phyloP scores from a whole-genome alignment of 805 yeast genomes.

The Yarrowia sp. region DNA sequence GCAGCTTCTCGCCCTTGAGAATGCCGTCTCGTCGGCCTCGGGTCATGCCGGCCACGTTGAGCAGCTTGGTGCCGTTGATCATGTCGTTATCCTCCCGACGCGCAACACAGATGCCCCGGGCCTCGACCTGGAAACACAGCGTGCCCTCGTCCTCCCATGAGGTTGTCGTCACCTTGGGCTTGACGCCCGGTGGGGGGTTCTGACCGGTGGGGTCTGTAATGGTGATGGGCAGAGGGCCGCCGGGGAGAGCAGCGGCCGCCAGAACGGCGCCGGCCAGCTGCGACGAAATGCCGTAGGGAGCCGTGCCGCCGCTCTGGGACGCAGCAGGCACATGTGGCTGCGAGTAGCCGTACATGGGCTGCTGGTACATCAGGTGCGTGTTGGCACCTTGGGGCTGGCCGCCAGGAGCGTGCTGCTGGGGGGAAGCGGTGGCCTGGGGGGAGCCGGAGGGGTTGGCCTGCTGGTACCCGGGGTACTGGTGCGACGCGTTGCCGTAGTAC shows the following conservation, averaged over 20 bases:
- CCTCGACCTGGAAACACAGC: conserved; percentile 83
- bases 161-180: conserved; percentile 77
- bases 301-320: conserved; percentile 22
- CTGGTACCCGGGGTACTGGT: conserved; percentile 37
- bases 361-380: conserved; percentile 38
- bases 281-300: conserved; percentile 37
- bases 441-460: conserved; percentile 34
- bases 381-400: conserved; percentile 28
- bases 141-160: conserved; percentile 92
- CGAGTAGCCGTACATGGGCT: conserved; percentile 37
- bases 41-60: conserved; percentile 87
- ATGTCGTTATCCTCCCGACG: conserved; percentile 84
- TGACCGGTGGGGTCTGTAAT: conserved; percentile 53
- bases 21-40: conserved; percentile 88
- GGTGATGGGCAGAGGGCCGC: conserved; percentile 41
- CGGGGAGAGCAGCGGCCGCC: conserved; percentile 50
- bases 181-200: conserved; percentile 52
- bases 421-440: conserved; percentile 32
- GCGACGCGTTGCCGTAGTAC: conserved; percentile 38
- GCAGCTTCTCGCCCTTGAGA: conserved; percentile 73
- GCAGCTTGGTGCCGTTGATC: conserved; percentile 83
- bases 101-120: conserved; percentile 78
- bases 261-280: conserved; percentile 37
- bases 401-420: conserved; percentile 39
- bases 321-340: conserved; percentile 39